Base-by-base conservation (phyloP, 768 basidiomycete genomes). In the Termitomyces sp. region DNA sequence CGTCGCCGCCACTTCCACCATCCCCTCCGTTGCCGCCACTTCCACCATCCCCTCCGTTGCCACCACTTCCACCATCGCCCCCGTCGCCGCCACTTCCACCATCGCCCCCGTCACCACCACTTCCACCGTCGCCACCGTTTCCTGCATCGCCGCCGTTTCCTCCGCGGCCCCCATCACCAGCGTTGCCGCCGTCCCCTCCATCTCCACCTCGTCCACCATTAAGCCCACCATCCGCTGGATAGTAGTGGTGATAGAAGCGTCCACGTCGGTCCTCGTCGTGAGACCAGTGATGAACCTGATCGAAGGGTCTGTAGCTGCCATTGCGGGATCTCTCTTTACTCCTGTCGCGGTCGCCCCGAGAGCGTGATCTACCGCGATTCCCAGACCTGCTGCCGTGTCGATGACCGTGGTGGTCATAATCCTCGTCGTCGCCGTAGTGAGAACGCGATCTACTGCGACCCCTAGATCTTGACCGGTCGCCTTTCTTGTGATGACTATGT, bases 331-430 rank as follows among this genome's bases (percentile, higher is more conserved):
- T 55, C 37, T 55, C 54, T 40, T 14, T 49, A 14, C 38, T 49
- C 17, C 17, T 48, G 15, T 49, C 48, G 37, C 17, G 23, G 50
- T 50, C 26, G 12, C 19, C 45, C 14, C 50, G 50, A 50, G 23
- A 51, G 17, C 50, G 56, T 46, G 56, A 57, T 57, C 56, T 50
- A 43, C 48, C 38, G 38, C n/a, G 50, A 14, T n/a, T 30, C 17
- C 17, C 19, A 14, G 50, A 38, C 21, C 26, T 30, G 9, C 53
- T 47, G n/a, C 45, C 53, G 45, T 47, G 53, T 47, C 17, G 53
- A 43, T 46, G 44, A 14, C 38, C 37, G 31, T 47, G 31, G 8
- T 12, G 44, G 23, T 26, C 43, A 44, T 42, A 17, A 40, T 50
- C 28, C 11, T 52, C 54, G 17, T 45, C 42, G 19, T 44, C 12